Percentiles rank a stretch among this genome's conserved stretches.
phyloP scores from a whole-genome alignment of 257 asterid genomes.

The Solanum chmielewskii region DNA sequence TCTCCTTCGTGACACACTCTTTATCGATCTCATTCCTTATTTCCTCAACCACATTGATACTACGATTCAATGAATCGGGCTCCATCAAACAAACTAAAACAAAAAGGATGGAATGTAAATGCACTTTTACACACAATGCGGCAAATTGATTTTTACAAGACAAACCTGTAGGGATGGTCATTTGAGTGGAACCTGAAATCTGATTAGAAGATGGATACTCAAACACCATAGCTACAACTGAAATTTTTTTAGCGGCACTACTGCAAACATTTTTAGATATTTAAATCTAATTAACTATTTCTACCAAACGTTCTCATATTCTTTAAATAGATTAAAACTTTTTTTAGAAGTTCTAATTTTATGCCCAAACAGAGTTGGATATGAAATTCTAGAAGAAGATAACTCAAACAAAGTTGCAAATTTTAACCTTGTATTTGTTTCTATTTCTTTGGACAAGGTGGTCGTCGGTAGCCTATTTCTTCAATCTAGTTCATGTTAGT shows the following conservation, averaged over 20 bases:
- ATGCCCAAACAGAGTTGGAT: not conserved
- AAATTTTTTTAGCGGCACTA: too few species aligned
- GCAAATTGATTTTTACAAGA: not conserved
- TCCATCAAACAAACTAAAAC: not conserved
- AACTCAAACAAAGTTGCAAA: too few species aligned
- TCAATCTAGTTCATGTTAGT: not conserved
- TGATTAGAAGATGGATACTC: not conserved
- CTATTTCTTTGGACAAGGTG: too few species aligned
- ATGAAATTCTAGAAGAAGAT: not conserved
- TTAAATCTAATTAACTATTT: too few species aligned
- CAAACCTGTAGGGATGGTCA: not conserved
- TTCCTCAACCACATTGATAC: not conserved
- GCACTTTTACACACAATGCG: not conserved
- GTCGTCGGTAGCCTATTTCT: too few species aligned
- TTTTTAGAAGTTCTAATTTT: not conserved
- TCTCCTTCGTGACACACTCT: constrained; percentile 36
- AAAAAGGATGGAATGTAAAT: not conserved
- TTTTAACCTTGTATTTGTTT: not conserved
- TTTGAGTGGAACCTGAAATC: not conserved
- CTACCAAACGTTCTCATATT: not conserved
- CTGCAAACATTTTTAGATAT: too few species aligned
- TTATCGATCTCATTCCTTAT: constrained; percentile 27
- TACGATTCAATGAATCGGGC: not conserved
- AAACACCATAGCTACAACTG: not conserved
- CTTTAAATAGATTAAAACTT: not conserved